Evolutionary conservation across 345 rosid species (phyloP), one percentile per base, ranked within the genome.

Genomic region (Rhodomyrtus tomentosa): DNA sequence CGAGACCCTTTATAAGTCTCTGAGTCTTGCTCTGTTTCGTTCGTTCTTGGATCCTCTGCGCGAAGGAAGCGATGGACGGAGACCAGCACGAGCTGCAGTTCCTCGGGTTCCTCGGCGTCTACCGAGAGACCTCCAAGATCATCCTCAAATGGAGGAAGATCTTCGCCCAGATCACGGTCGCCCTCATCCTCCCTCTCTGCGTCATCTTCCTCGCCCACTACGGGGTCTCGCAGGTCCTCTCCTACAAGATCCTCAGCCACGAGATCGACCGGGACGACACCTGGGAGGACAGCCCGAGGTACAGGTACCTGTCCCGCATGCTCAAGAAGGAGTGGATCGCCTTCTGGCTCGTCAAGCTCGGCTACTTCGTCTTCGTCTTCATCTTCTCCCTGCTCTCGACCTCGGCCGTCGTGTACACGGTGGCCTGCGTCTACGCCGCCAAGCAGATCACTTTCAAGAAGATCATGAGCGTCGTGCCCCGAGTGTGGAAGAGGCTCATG

Each of bases 161-260:
- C 85, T 92, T 93, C 88, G n/a, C 82, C 83, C 90, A 87, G 40
- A 91, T 93, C 45, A 90, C 93, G 2, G 86, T 92, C 0, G 81
- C 91, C 74, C 59, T 93, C 3, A 88, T 93, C 55, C 88, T 92
- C 82, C 96, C 96, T 32, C 88, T 93, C 40, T 80, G 89, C 45
- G 55, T 91, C 88, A 84, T 92, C 87, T 85, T 85, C 87, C 82
- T 92, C 1, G 90, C 87, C 52, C 90, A 92, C 55, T 53, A 85
- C 45, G 83, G 84, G 36, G 51, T 90, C 32, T 73, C 93, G 4
- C 83, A 90, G 14, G 29, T 87, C 51, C 59, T 91, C 42, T 85
- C 85, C 84, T 56, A 81, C 21, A 68, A 86, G 27, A 81, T 90
- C 51, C 9, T 84, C 18, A n/a, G n/a, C 45, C 36, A 86, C 42